Evolutionary conservation across 176 grass and related monocot species (phyloP).

Genomic region (Saccharum officinarum): DNA sequence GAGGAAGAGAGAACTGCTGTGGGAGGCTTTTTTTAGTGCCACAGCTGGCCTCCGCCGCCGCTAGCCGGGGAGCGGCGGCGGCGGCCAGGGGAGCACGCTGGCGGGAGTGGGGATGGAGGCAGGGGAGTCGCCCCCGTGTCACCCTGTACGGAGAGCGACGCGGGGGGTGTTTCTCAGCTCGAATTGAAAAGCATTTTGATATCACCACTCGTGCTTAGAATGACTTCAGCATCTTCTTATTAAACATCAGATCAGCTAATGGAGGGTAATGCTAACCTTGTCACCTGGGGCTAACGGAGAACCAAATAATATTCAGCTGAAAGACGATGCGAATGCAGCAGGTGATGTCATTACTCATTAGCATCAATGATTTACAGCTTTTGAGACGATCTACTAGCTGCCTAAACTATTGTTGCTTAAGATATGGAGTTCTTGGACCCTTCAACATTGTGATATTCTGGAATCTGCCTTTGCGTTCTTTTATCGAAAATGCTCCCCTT

Average conservation of each 20-base stretch:
- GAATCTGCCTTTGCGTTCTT: constrained; percentile 6
- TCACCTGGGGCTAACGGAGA: constrained; percentile 31
- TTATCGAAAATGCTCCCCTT: neutral
- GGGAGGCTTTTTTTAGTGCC: too few relatives aligned
- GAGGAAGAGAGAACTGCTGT: too few relatives aligned
- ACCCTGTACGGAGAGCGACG: too few relatives aligned
- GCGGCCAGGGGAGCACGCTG: too few relatives aligned
- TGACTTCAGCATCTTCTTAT: constrained; percentile 4
- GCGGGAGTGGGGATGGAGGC: too few relatives aligned
- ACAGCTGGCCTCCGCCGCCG: too few relatives aligned
- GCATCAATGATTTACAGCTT: constrained; percentile 8
- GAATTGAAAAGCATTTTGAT: neutral
- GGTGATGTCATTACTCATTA: constrained; percentile 23
- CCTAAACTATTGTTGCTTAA: constrained; percentile 5
- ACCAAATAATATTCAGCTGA: constrained; percentile 26
- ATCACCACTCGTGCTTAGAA: neutral
- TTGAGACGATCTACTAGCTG: neutral
- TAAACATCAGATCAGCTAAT: neutral
- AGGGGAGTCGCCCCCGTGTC: too few relatives aligned
- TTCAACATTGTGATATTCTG: neutral
- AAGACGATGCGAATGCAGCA: neutral
- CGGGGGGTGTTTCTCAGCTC: too few relatives aligned
- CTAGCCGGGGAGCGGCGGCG: too few relatives aligned
- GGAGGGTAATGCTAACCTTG: constrained; percentile 47
- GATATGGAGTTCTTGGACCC: constrained; percentile 26